Percentiles rank a stretch among this genome's conserved stretches.
phyloP scores from a whole-genome alignment of 2,329 filamentous ascomycete species.

The Exophiala spinifera region DNA sequence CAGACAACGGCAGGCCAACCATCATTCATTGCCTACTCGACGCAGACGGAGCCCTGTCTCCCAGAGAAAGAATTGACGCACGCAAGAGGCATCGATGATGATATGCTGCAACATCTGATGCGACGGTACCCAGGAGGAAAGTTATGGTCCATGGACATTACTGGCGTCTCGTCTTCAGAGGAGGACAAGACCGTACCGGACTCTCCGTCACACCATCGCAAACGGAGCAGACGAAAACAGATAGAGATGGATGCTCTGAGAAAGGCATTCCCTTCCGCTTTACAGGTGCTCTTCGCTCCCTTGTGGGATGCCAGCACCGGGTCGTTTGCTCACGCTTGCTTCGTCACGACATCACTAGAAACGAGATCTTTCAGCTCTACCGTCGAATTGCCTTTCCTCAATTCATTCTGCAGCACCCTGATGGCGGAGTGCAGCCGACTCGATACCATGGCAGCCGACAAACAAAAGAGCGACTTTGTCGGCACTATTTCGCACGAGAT shows the following conservation, averaged over 20 bases:
- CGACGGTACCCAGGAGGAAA: conserved; percentile 48
- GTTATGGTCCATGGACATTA: conserved; percentile 47
- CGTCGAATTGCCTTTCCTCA: conserved; percentile 39
- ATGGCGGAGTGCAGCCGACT: conserved; percentile 42
- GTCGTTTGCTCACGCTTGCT: conserved; percentile 14
- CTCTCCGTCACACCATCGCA: not conserved
- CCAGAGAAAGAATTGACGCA: conserved; percentile 13
- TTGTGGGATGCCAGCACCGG: conserved; percentile 47
- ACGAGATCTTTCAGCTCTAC: conserved; percentile 39
- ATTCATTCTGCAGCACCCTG: conserved; percentile 41
- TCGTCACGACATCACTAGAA: conserved; percentile 26
- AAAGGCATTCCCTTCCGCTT: conserved; percentile 38
- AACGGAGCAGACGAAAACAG: conserved; percentile 15
- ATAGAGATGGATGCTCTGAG: conserved; percentile 33
- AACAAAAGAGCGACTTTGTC: conserved; percentile 53
- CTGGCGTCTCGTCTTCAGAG: conserved; percentile 45
- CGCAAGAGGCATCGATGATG: conserved; percentile 4
- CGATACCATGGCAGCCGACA: conserved; percentile 43
- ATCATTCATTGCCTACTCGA: conserved; percentile 13
- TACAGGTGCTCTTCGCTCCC: conserved; percentile 50
- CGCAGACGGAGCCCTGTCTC: conserved; percentile 14
- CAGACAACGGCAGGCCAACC: not conserved
- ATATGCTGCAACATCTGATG: conserved; percentile 32
- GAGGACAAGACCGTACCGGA: conserved; percentile 44
- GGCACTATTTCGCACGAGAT: conserved; percentile 54